Evolutionary conservation across 2,329 filamentous ascomycete species (phyloP).

Genomic region (Incumbomyces delicatus): DNA sequence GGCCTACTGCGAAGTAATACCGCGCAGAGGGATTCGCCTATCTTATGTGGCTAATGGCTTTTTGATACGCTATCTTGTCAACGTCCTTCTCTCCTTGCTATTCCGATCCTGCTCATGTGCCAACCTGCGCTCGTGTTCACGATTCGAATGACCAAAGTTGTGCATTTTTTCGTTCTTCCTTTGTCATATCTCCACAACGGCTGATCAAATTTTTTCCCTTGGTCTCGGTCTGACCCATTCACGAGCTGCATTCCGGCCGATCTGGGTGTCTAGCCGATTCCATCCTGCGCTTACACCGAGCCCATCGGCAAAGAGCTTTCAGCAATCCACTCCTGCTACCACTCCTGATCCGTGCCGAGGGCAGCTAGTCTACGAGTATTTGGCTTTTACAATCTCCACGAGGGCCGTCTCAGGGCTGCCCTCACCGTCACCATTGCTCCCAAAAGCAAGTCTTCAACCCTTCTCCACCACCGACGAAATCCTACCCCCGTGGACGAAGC

Average conservation of each 20-base stretch:
- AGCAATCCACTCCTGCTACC: not conserved
- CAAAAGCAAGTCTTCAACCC: slow-evolving; percentile 37
- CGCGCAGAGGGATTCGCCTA: no score
- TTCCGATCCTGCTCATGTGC: slow-evolving; percentile 1
- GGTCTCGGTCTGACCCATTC: slow-evolving; percentile 2
- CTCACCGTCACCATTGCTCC: slow-evolving; percentile 76
- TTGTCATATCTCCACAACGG: slow-evolving; percentile 4
- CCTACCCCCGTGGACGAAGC: slow-evolving; percentile 17
- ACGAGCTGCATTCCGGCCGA: not conserved
- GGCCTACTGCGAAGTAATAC: no score
- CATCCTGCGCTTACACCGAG: not conserved
- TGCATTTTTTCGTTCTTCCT: not conserved
- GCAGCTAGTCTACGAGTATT: slow-evolving; percentile 5
- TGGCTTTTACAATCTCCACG: not conserved
- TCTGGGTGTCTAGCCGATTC: not conserved
- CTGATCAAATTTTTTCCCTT: not conserved
- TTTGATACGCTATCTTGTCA: no score
- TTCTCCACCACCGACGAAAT: slow-evolving; percentile 4
- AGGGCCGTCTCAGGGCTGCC: slow-evolving; percentile 74
- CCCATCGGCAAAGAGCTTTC: not conserved
- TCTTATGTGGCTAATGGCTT: no score
- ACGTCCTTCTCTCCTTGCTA: not conserved
- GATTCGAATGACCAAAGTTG: slow-evolving; percentile 1
- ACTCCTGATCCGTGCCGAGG: slow-evolving; percentile 7
- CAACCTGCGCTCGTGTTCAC: not conserved